Percentiles rank a stretch among this genome's conserved stretches.
phyloP scores from a whole-genome alignment of 805 yeast genomes.

The Metschnikowia noctiluminum region DNA sequence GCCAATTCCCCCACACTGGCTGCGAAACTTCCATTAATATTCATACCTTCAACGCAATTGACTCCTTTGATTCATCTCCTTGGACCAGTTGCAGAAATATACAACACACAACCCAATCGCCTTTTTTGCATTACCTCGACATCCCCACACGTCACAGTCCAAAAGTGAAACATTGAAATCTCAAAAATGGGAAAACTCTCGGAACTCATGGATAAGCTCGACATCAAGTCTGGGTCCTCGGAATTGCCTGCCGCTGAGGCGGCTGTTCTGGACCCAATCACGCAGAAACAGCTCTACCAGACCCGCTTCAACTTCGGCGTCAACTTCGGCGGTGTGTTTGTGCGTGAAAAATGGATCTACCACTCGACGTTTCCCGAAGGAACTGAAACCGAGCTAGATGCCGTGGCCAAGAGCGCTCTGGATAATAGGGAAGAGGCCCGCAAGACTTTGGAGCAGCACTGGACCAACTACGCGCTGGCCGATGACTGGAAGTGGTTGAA shows the following conservation, averaged over 20 bases:
- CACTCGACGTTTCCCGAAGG: conserved; percentile 57
- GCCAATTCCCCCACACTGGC: neutral
- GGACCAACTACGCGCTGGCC: conserved; percentile 57
- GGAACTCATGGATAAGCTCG: conserved; percentile 22
- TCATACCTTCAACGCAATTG: neutral
- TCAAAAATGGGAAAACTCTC: conserved; percentile 6
- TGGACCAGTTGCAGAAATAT: neutral
- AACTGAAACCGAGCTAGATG: conserved; percentile 70
- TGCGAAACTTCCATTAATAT: neutral
- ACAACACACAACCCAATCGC: too few species aligned
- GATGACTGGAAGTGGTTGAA: conserved; percentile 79
- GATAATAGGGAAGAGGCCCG: conserved; percentile 52
- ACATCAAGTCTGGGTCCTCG: conserved; percentile 20
- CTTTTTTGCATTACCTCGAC: too few species aligned
- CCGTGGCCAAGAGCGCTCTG: conserved; percentile 49
- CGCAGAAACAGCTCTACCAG: conserved; percentile 50
- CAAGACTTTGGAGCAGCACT: conserved; percentile 56
- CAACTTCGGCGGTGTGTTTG: conserved; percentile 78
- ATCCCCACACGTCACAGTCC: too few species aligned
- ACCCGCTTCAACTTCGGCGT: conserved; percentile 73
- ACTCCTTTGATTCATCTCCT: neutral
- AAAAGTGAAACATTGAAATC: too few species aligned
- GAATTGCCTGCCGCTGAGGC: conserved; percentile 25
- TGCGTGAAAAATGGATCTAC: conserved; percentile 77
- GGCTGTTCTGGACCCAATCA: conserved; percentile 36